These are phyloP conservation scores for Acorus gramineus DNA, from an alignment of 106 monocot genomes.

Conservation along the genomic window DNA sequence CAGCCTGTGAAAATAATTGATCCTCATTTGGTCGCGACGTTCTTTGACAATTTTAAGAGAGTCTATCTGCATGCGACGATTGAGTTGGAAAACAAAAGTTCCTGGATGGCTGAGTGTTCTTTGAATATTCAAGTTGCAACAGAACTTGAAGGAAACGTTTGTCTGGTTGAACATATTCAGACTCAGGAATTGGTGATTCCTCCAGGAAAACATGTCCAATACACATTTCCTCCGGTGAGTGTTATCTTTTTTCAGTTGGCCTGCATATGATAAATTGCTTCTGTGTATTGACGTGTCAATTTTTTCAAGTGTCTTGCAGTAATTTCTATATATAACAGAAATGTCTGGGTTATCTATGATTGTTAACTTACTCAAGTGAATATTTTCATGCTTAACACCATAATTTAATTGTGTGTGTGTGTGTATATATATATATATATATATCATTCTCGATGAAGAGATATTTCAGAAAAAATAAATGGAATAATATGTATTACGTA, in stretches of 20 bases:
- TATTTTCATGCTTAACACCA: too few relatives aligned
- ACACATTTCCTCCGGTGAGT: constrained; percentile 85
- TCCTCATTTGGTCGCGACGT: constrained; percentile 86
- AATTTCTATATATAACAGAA: too few relatives aligned
- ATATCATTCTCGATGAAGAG: too few relatives aligned
- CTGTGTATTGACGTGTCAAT: not conserved
- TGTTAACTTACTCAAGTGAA: too few relatives aligned
- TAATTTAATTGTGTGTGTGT: too few relatives aligned
- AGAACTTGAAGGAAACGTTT: constrained; percentile 62
- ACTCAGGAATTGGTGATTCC: constrained; percentile 50
- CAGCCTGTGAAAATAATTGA: constrained; percentile 91
- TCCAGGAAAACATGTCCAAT: constrained; percentile 37
- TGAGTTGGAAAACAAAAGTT: constrained; percentile 83
- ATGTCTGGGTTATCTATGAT: too few relatives aligned
- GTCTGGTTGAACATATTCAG: constrained; percentile 65
- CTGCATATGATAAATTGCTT: not conserved
- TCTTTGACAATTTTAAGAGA: constrained; percentile 80
- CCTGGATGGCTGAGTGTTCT: constrained; percentile 71
- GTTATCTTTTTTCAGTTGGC: not conserved
- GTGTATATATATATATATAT: too few relatives aligned
- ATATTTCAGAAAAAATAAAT: too few relatives aligned
- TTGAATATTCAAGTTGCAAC: constrained; percentile 67
- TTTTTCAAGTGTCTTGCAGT: too few relatives aligned
- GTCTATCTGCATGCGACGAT: constrained; percentile 70
- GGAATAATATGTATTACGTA: too few relatives aligned